Evolutionary conservation across 176 grass and related monocot genomes (phyloP).

Genomic region (Musa troglodytarum): DNA sequence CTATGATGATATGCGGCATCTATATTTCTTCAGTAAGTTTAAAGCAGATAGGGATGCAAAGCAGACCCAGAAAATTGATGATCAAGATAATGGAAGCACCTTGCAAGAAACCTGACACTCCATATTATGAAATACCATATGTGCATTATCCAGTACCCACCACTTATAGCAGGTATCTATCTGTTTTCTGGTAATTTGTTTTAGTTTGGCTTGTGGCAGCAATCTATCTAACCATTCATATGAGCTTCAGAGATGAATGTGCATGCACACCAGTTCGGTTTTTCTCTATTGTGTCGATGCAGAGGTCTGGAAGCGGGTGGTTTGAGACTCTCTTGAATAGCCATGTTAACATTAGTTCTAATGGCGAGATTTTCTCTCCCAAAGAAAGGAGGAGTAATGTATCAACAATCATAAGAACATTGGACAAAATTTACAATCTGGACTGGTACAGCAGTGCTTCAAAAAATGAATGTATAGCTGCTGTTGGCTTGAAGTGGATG

Average conservation of each 20-base stretch:
- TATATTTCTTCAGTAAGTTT: slow-evolving; percentile 70
- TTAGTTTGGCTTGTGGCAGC: neutral
- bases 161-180: slow-evolving; percentile 52
- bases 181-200: neutral
- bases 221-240: slow-evolving; percentile 10
- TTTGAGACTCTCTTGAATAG: slow-evolving; percentile 96
- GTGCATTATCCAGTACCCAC: slow-evolving; percentile 63
- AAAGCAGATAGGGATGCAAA: slow-evolving; percentile 54
- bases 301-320: slow-evolving; percentile 93
- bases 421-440: slow-evolving; percentile 80
- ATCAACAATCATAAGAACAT: slow-evolving; percentile 40
- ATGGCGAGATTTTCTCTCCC: slow-evolving; percentile 92
- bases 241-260: slow-evolving; percentile 55
- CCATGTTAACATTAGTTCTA: slow-evolving; percentile 80
- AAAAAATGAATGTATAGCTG: slow-evolving; percentile 90
- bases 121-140: slow-evolving; percentile 36
- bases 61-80: slow-evolving; percentile 50
- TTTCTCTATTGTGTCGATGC: slow-evolving; percentile 95
- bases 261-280: slow-evolving; percentile 72
- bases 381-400: slow-evolving; percentile 66
- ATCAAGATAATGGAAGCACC: slow-evolving; percentile 34
- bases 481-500: slow-evolving; percentile 94
- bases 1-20: slow-evolving; percentile 60
- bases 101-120: slow-evolving; percentile 38
- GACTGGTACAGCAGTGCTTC: slow-evolving; percentile 93